A percentile compares a stretch with the other conserved stretches of the same genome.
These are phyloP conservation scores for Leccinum cinnamomeum DNA, from an alignment of 1,284 basidiomycete species.

Conservation along the genomic window DNA sequence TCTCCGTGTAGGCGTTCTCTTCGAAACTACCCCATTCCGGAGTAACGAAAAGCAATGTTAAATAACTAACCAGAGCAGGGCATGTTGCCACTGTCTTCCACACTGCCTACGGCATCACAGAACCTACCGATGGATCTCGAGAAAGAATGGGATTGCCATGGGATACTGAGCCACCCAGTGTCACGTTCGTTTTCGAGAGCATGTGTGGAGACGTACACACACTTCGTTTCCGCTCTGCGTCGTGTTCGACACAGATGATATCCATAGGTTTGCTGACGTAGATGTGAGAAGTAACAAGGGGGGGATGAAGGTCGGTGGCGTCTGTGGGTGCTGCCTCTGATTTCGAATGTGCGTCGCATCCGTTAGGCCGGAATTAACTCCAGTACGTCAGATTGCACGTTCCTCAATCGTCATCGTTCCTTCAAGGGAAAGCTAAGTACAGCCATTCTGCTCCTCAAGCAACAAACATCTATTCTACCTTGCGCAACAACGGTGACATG, in stretches of 20 bases:
- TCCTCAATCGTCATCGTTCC: background rate
- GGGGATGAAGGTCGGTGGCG: background rate
- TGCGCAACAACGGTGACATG: background rate
- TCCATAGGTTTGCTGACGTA: background rate
- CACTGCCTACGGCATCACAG: conserved; percentile 54
- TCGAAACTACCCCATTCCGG: background rate
- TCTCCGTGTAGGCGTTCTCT: conserved; percentile 68
- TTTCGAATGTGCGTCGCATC: background rate
- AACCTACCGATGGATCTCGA: conserved; percentile 48
- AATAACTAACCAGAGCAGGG: background rate
- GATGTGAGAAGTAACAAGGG: background rate
- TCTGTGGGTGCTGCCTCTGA: background rate
- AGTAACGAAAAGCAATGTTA: conserved; percentile 1
- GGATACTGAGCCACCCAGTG: background rate
- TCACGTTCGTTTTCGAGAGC: background rate
- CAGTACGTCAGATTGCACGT: background rate
- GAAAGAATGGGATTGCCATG: no score
- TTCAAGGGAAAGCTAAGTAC: background rate
- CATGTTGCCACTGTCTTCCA: background rate
- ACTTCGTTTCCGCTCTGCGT: background rate
- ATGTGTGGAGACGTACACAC: background rate
- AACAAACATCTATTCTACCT: background rate
- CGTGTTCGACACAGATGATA: background rate
- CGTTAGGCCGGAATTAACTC: background rate
- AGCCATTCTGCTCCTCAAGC: background rate